phyloP scores from a whole-genome alignment of 83 land plant genomes.

The Picea engelmannii region DNA sequence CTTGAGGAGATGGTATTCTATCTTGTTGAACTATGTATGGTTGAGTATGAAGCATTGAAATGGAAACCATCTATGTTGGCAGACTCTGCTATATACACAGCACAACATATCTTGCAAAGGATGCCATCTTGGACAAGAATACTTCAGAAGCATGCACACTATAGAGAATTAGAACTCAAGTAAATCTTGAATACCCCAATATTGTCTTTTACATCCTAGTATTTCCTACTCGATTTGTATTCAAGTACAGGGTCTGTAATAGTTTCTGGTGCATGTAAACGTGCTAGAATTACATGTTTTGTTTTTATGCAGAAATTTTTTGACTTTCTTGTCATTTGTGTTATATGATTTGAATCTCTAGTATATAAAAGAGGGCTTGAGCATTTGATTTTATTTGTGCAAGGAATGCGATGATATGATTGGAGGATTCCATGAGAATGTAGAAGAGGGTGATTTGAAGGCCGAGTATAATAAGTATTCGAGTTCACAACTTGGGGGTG shows the following conservation, averaged over 20 bases:
- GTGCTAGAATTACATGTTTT: not conserved
- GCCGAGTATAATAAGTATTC: constrained; percentile 59
- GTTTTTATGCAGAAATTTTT: not conserved
- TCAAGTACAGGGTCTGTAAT: not conserved
- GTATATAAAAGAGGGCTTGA: not conserved
- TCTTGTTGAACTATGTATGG: too few species aligned
- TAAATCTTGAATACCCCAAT: not conserved
- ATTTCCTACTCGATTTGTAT: not conserved
- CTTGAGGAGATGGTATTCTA: constrained; percentile 42
- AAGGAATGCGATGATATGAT: constrained; percentile 67
- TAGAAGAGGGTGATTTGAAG: constrained; percentile 29
- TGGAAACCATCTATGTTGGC: constrained; percentile 66
- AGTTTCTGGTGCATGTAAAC: not conserved
- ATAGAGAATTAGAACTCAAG: constrained; percentile 59
- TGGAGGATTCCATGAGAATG: constrained; percentile 48
- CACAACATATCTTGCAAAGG: constrained; percentile 45
- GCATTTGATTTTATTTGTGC: not conserved
- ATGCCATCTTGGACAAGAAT: constrained; percentile 52
- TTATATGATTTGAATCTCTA: not conserved
- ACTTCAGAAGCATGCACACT: constrained; percentile 57
- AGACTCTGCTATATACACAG: constrained; percentile 65
- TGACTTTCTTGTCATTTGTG: not conserved
- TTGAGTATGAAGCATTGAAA: constrained; percentile 12
- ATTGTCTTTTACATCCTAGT: not conserved
- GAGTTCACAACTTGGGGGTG: constrained; percentile 35